A percentile compares a stretch with the other conserved stretches of the same genome.
These are phyloP conservation scores for Meira nashicola DNA, from an alignment of 1,284 basidiomycete genomes.

Conservation along the genomic window DNA sequence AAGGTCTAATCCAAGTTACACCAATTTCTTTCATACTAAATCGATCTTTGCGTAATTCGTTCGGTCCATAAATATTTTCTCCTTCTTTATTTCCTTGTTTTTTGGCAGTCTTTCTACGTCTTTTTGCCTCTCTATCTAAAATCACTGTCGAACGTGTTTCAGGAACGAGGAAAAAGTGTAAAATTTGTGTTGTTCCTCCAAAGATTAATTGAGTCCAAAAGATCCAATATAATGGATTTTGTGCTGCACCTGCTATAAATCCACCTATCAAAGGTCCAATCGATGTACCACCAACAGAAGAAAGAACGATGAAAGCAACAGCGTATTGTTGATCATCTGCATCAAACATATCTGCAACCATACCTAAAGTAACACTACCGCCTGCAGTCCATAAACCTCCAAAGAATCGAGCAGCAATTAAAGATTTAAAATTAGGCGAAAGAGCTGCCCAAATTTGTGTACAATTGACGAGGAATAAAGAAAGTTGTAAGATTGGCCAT, in stretches of 20 bases:
- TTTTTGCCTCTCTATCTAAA: constrained; percentile 54
- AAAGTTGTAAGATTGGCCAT: constrained; percentile 47
- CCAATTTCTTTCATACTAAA: constrained; percentile 52
- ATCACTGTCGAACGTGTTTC: constrained; percentile 54
- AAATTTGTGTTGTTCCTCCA: constrained; percentile 52
- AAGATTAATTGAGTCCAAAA: constrained; percentile 56
- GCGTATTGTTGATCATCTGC: constrained; percentile 51
- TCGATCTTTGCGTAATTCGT: constrained; percentile 51
- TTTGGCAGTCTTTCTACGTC: constrained; percentile 32
- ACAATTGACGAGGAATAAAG: constrained; percentile 52
- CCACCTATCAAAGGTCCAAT: constrained; percentile 48
- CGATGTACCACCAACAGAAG: constrained; percentile 46
- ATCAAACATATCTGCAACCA: constrained; percentile 53
- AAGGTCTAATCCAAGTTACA: constrained; percentile 53
- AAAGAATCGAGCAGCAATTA: constrained; percentile 48
- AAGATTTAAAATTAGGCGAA: constrained; percentile 46
- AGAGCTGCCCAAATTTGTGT: constrained; percentile 41
- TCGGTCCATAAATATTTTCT: constrained; percentile 54
- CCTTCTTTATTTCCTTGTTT: constrained; percentile 19
- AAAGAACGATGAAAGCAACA: constrained; percentile 50
- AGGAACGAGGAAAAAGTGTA: constrained; percentile 55
- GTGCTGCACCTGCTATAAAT: constrained; percentile 27
- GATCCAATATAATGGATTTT: constrained; percentile 40
- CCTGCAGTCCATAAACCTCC: constrained; percentile 53
- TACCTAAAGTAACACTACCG: constrained; percentile 56